phyloP scores from a whole-genome alignment of 371 early-diverging fungal species.

The Actinomucor elegans region DNA sequence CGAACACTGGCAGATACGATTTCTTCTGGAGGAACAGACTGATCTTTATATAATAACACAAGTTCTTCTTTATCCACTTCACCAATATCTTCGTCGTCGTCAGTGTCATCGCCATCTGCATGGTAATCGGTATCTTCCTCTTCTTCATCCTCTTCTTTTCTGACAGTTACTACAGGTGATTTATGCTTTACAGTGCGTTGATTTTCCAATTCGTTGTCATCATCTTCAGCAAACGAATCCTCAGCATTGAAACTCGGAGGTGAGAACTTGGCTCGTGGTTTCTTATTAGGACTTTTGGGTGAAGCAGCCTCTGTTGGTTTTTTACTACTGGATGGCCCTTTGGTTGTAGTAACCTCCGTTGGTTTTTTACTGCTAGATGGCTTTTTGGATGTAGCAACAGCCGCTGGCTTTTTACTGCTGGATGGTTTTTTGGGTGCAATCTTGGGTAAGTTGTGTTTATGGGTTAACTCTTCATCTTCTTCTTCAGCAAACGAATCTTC shows the following conservation, averaged over 20 bases:
- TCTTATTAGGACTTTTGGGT: too few species aligned
- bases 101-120: slow-evolving; percentile 2
- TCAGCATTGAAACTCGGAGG: slow-evolving; percentile 9
- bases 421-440: too few species aligned
- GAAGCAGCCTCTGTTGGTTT: too few species aligned
- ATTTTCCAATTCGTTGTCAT: background rate
- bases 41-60: slow-evolving; percentile 10
- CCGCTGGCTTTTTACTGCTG: too few species aligned
- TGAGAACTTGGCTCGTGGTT: background rate
- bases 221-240: slow-evolving; percentile 18
- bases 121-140: slow-evolving; percentile 8
- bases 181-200: background rate
- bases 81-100: slow-evolving; percentile 13
- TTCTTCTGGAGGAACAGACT: slow-evolving; percentile 5
- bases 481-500: background rate
- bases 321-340: too few species aligned
- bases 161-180: background rate
- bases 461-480: too few species aligned
- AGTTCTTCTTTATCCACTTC: slow-evolving; percentile 10
- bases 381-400: too few species aligned
- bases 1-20: background rate
- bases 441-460: too few species aligned
- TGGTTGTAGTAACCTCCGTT: too few species aligned
- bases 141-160: slow-evolving; percentile 2
- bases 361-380: too few species aligned